Evolutionary conservation across 495 filamentous ascomycete genomes (phyloP).

Genomic region (Penicillium bialowiezense): DNA sequence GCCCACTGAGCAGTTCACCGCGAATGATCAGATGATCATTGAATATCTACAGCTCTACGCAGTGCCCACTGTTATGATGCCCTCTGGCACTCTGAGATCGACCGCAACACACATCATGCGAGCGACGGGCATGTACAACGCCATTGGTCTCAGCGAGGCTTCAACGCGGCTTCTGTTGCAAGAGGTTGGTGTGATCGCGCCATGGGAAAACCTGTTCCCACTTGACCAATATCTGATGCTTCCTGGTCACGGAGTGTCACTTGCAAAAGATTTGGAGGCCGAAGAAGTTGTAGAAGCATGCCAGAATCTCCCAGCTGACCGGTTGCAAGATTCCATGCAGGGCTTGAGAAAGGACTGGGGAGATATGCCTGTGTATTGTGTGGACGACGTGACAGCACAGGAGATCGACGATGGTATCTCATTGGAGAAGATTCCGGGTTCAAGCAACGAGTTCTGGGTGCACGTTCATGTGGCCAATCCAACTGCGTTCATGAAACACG

Average conservation of each 20-base stretch:
- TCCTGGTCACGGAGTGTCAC: slow-evolving; percentile 48
- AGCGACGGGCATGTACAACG: slow-evolving; percentile 65
- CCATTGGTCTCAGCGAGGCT: slow-evolving; percentile 48
- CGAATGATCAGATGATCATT: slow-evolving; percentile 57
- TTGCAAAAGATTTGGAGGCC: slow-evolving; percentile 31
- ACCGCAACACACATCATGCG: slow-evolving; percentile 71
- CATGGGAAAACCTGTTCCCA: slow-evolving; percentile 74
- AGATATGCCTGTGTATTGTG: slow-evolving; percentile 71
- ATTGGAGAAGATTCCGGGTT: slow-evolving; percentile 59
- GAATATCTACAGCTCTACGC: slow-evolving; percentile 64
- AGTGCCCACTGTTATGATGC: slow-evolving; percentile 47
- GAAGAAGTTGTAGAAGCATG: slow-evolving; percentile 25
- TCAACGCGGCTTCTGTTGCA: slow-evolving; percentile 73
- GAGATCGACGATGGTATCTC: slow-evolving; percentile 93
- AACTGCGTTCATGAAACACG: slow-evolving; percentile 68
- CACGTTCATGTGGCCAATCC: slow-evolving; percentile 93
- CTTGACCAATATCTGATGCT: slow-evolving; percentile 62
- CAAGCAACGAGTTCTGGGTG: slow-evolving; percentile 66
- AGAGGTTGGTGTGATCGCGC: slow-evolving; percentile 77
- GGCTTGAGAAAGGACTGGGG: slow-evolving; percentile 68
- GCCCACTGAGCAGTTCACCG: slow-evolving; percentile 30
- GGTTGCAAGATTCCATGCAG: slow-evolving; percentile 49
- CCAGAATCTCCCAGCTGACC: slow-evolving; percentile 22
- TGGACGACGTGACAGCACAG: slow-evolving; percentile 66
- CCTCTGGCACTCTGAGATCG: slow-evolving; percentile 52